phyloP scores from a whole-genome alignment of 2,329 filamentous ascomycete species.

The Volutella citrinella region DNA sequence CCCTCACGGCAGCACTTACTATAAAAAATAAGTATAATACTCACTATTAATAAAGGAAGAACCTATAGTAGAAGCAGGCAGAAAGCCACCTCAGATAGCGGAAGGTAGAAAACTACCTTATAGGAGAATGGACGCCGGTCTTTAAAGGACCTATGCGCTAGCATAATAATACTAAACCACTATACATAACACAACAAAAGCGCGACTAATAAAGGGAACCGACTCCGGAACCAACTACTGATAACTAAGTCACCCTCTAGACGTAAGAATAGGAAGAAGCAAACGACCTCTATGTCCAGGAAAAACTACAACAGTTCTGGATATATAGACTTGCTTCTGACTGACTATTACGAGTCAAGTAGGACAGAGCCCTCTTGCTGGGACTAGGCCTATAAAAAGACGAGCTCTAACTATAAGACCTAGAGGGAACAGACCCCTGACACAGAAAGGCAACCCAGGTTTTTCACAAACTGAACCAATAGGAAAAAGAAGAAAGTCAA shows the following conservation, averaged over 20 bases:
- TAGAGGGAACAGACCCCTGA: neutral
- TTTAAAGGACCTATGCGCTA: neutral
- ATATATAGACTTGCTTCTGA: too few species aligned
- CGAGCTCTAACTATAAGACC: neutral
- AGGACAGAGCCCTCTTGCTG: neutral
- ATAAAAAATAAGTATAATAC: too few species aligned
- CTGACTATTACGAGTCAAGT: neutral
- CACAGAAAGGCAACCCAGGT: neutral
- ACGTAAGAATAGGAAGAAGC: neutral
- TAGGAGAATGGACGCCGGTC: too few species aligned
- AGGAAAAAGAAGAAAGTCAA: too few species aligned
- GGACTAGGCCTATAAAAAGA: neutral
- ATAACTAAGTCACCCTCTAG: neutral
- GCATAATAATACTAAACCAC: neutral
- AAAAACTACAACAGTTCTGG: neutral
- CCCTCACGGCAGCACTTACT: too few species aligned
- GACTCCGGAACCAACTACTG: neutral
- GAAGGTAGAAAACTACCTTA: too few species aligned
- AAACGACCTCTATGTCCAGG: neutral
- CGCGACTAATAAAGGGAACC: neutral
- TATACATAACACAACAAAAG: neutral
- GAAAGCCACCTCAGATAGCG: too few species aligned
- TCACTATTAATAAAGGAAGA: too few species aligned
- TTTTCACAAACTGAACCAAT: too few species aligned
- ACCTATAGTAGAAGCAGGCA: too few species aligned